Base-by-base conservation (phyloP, 176 grass and related monocot species). In the Cocos nucifera region DNA sequence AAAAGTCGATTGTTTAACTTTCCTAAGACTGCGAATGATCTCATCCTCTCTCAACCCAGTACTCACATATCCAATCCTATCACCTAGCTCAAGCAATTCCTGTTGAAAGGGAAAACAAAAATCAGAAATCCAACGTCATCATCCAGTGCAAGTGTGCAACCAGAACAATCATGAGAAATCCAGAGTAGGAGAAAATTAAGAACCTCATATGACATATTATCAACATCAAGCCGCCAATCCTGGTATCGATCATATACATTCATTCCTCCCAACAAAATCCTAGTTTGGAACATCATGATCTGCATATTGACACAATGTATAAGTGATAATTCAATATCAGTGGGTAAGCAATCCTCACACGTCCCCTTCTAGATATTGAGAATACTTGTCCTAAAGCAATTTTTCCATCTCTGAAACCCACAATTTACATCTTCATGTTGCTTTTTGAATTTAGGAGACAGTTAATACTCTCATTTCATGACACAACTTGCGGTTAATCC, bases 121-220 rank as follows among this genome's bases (percentile, higher is more conserved):
- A 12, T 3, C 8, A 44, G 9, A 44, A 44, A 44, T 44, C 35
- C 10, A 12, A 44, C 2, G 2, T 12, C 9, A 44, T 44, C 35
- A 14, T 14, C 35, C 2, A 2, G 35, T 39, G 35, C 23, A 23
- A 23, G 23, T 23, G 23, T 23, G 23, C 35, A 44, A 14, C 35
- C 35, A 44, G 35, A 44, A 44, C 35, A 44, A 44, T 44, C 9
- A 44, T 44, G 2, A 4, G 27, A 75, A 22, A 39, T 2, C 0
- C 35, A 44, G 16, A 51, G 17, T 57, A 10, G 27, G 2, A 35
- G 1, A 3, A 29, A 49, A 23, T 16, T 62, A 59, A 10, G 7
- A 59, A 98, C 93, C 81, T 98, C 93, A 24, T 98, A 98, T 18
- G 88, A 85, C 93, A 88, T 86, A 60, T 92, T 81, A 66, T 98